Evolutionary conservation across 768 basidiomycete genomes (phyloP).

Genomic region (Mycena galopus): DNA sequence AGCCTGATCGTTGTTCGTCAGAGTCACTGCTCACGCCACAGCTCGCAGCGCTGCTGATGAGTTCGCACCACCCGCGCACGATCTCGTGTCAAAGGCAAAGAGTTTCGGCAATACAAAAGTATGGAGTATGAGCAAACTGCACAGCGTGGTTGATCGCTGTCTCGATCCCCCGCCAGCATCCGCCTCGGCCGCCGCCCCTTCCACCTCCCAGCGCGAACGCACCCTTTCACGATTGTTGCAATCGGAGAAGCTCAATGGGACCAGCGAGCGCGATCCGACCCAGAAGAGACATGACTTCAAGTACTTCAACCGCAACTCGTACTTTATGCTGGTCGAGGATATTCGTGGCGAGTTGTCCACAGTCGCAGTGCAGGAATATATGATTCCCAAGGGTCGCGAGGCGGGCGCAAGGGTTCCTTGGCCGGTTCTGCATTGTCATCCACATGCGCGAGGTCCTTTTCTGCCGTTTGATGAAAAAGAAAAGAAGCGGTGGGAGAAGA

Average conservation of each 20-base stretch:
- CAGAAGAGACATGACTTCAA: conserved; percentile 89
- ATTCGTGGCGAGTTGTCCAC: conserved; percentile 86
- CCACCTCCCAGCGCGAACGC: conserved; percentile 49
- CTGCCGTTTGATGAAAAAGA: conserved; percentile 82
- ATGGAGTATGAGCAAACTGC: conserved; percentile 82
- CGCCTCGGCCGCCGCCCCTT: conserved; percentile 39
- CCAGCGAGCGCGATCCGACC: conserved; percentile 91
- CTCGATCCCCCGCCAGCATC: conserved; percentile 51
- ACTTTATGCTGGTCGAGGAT: conserved; percentile 94
- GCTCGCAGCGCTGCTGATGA: conserved; percentile 43
- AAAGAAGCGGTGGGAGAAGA: conserved; percentile 73
- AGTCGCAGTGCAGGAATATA: conserved; percentile 87
- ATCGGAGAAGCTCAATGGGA: conserved; percentile 88
- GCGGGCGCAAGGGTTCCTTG: conserved; percentile 71
- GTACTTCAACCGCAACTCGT: conserved; percentile 83
- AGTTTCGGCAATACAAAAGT: conserved; percentile 82
- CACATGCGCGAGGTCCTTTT: conserved; percentile 80
- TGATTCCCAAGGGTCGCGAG: conserved; percentile 63
- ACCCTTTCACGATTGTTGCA: conserved; percentile 75
- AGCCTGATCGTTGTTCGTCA: conserved; percentile 33
- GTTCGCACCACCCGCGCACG: conserved; percentile 40
- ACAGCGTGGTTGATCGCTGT: conserved; percentile 80
- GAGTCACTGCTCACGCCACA: conserved; percentile 28
- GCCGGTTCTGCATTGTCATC: conserved; percentile 89
- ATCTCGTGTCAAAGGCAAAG: conserved; percentile 75